Evolutionary conservation across 805 yeast genomes (phyloP).

Genomic region (Metschnikowia shivogae): DNA sequence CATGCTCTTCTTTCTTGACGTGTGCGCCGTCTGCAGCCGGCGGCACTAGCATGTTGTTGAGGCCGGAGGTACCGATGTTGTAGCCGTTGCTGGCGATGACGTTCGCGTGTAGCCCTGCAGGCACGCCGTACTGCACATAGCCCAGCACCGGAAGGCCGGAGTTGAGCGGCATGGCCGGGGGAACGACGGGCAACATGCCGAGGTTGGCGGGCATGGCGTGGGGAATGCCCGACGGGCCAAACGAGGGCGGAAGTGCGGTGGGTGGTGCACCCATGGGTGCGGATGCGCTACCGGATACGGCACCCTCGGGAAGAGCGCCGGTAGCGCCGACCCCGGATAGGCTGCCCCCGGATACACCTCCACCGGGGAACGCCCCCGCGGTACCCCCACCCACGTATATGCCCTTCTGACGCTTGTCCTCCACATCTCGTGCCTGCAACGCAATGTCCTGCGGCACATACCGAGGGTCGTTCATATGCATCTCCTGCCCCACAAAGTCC

Average conservation of each 20-base stretch:
- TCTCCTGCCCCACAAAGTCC: slow-evolving; percentile 5
- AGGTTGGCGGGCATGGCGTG: too few species aligned
- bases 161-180: too few species aligned
- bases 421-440: slow-evolving; percentile 12
- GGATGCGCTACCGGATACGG: too few species aligned
- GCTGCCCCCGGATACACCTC: background rate
- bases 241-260: too few species aligned
- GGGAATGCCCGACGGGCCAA: too few species aligned
- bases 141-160: background rate
- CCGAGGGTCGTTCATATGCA: slow-evolving; percentile 13
- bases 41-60: slow-evolving; percentile 9
- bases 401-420: slow-evolving; percentile 14
- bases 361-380: background rate
- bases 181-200: too few species aligned
- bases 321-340: too few species aligned
- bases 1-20: slow-evolving; percentile 9
- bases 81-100: slow-evolving; percentile 7
- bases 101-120: slow-evolving; percentile 2
- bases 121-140: background rate
- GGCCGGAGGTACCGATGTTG: slow-evolving; percentile 9
- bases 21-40: slow-evolving; percentile 6
- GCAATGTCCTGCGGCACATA: slow-evolving; percentile 15
- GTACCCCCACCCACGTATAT: slow-evolving; percentile 3
- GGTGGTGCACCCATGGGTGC: too few species aligned
- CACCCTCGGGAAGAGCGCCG: background rate